These are phyloP conservation scores for Sarocladiaceae sp. DNA, from an alignment of 2,329 filamentous ascomycete genomes.

Conservation along the genomic window DNA sequence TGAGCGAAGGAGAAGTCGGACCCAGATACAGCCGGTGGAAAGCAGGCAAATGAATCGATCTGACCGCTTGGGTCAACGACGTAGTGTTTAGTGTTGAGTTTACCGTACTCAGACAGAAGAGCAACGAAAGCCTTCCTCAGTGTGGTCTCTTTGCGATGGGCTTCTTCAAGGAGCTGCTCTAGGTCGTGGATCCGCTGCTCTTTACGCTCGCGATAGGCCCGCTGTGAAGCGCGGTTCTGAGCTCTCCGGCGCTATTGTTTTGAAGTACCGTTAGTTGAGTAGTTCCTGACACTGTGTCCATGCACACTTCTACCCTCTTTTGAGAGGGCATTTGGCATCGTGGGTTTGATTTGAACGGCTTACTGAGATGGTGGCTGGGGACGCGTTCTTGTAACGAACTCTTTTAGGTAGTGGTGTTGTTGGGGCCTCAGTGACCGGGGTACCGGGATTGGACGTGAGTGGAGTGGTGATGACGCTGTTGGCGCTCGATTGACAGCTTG, in stretches of 20 bases:
- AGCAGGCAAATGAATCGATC: not conserved
- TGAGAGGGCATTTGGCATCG: not conserved
- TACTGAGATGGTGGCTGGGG: conserved; percentile 43
- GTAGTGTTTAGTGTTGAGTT: conserved; percentile 19
- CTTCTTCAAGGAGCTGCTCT: conserved; percentile 49
- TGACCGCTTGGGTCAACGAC: not conserved
- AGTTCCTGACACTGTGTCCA: not conserved
- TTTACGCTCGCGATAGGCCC: conserved; percentile 23
- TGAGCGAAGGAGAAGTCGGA: not conserved
- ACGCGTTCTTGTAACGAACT: conserved; percentile 47
- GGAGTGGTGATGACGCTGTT: not conserved
- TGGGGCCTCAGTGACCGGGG: not conserved
- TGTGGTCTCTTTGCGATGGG: conserved; percentile 50
- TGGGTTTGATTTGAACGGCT: conserved; percentile 18
- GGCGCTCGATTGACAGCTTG: not conserved
- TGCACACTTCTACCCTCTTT: not conserved
- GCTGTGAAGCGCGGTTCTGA: conserved; percentile 23
- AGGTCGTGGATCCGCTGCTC: conserved; percentile 59
- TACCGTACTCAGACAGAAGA: conserved; percentile 40
- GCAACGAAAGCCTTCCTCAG: conserved; percentile 49
- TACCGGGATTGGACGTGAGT: not conserved
- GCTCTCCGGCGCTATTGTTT: conserved; percentile 20
- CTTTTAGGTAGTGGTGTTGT: conserved; percentile 31
- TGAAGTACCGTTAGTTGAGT: not conserved
- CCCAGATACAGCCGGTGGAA: not conserved